phyloP scores from a whole-genome alignment of 2,329 filamentous ascomycete species.

The Ophiosphaerella herpotricha region DNA sequence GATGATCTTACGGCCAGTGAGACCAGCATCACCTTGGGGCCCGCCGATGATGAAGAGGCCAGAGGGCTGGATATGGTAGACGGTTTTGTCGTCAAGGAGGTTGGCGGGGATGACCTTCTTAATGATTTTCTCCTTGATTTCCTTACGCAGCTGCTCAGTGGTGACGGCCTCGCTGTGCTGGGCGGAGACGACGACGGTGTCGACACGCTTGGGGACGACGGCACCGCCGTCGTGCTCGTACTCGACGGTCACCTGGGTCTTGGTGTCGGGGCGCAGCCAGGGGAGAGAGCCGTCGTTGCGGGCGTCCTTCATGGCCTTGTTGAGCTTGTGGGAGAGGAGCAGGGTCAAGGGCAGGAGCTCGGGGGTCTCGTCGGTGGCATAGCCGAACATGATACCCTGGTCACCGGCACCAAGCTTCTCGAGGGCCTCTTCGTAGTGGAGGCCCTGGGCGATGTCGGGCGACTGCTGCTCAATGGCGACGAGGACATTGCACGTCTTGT shows the following conservation, averaged over 20 bases:
- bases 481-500: slow-evolving; percentile 99
- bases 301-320: slow-evolving; percentile 89
- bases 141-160: slow-evolving; percentile 89
- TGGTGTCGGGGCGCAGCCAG: slow-evolving; percentile 98
- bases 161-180: slow-evolving; percentile 89
- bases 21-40: slow-evolving; percentile 96
- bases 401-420: slow-evolving; percentile 99
- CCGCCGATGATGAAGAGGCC: slow-evolving; percentile 99
- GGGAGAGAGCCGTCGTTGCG: slow-evolving; percentile 85
- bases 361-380: slow-evolving; percentile 98
- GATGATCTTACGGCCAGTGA: slow-evolving; percentile 99
- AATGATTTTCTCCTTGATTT: slow-evolving; percentile 97
- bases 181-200: slow-evolving; percentile 95
- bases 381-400: slow-evolving; percentile 99
- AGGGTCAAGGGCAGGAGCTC: slow-evolving; percentile 95
- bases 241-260: slow-evolving; percentile 99
- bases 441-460: slow-evolving; percentile 97
- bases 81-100: slow-evolving; percentile 88
- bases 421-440: slow-evolving; percentile 95
- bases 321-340: slow-evolving; percentile 94
- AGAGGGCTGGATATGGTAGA: slow-evolving; percentile 99
- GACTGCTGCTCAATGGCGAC: slow-evolving; percentile 99
- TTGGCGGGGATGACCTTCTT: slow-evolving; percentile 90
- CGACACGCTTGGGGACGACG: slow-evolving; percentile 87
- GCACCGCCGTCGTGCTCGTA: slow-evolving; percentile 96